A percentile compares a stretch with the other conserved stretches of the same genome.
Evolutionary conservation across 345 rosid species (phyloP).

Genomic region (Boechera stricta): DNA sequence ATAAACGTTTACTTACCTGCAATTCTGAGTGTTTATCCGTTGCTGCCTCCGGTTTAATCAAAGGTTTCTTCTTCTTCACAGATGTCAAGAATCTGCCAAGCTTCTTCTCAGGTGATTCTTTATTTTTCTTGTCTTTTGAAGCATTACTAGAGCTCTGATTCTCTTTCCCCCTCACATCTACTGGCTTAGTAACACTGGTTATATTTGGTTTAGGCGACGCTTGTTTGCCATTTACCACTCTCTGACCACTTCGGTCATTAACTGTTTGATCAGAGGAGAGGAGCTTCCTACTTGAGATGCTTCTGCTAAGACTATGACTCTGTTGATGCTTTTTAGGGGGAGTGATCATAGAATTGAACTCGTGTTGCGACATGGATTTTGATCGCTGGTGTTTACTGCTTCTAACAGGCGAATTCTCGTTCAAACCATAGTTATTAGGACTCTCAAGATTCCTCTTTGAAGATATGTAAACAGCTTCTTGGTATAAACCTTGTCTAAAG

Average conservation of each 20-base stretch:
- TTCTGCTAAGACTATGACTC: constrained; percentile 55
- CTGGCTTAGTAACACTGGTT: constrained; percentile 39
- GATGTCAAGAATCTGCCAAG: constrained; percentile 57
- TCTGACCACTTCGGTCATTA: constrained; percentile 46
- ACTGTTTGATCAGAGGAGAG: constrained; percentile 51
- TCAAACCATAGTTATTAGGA: constrained; percentile 45
- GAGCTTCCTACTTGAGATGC: constrained; percentile 70
- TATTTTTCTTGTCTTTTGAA: constrained; percentile 59
- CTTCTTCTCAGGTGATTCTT: constrained; percentile 63
- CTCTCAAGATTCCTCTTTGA: constrained; percentile 68
- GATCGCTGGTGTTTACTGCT: constrained; percentile 75
- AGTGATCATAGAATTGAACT: constrained; percentile 54
- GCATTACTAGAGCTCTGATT: constrained; percentile 58
- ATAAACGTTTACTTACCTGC: constrained; percentile 20
- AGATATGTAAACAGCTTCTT: constrained; percentile 77
- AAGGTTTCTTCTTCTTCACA: constrained; percentile 41
- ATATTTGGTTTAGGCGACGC: constrained; percentile 47
- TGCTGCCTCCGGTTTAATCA: constrained; percentile 22
- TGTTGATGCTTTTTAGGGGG: constrained; percentile 58
- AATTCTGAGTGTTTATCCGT: constrained; percentile 21
- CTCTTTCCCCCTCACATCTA: constrained; percentile 74
- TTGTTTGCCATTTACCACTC: constrained; percentile 53
- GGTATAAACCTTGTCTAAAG: constrained; percentile 85
- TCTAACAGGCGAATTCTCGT: constrained; percentile 53
- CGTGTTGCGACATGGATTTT: constrained; percentile 70